A percentile compares a stretch with the other conserved stretches of the same genome.
These are phyloP conservation scores for Rasamsonia emersonii DNA, from an alignment of 2,329 filamentous ascomycete genomes.

Conservation along the genomic window DNA sequence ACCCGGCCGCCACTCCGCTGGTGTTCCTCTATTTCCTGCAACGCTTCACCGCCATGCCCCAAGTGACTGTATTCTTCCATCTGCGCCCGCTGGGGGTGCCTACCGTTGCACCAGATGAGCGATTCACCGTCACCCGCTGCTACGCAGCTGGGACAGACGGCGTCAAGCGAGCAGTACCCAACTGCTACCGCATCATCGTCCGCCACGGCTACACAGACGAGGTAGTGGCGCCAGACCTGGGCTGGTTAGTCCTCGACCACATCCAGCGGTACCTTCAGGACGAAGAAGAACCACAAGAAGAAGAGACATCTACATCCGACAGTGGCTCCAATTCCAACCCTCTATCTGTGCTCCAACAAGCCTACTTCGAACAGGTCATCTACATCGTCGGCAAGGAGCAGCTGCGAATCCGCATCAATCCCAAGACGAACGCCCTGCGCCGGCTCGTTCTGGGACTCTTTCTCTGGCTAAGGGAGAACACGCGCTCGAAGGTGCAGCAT, in stretches of 20 bases:
- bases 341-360: conserved; percentile 30
- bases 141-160: conserved; percentile 11
- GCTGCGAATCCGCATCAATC: conserved; percentile 26
- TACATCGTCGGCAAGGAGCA: conserved; percentile 41
- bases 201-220: conserved; percentile 67
- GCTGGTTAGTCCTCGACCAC: conserved; percentile 51
- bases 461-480: conserved; percentile 31
- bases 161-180: conserved; percentile 40
- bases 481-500: conserved; percentile 29
- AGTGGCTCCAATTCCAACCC: conserved; percentile 4
- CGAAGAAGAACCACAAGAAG: conserved; percentile 13
- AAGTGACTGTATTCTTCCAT: conserved; percentile 67
- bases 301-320: not conserved
- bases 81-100: conserved; percentile 56
- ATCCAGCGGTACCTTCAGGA: conserved; percentile 44
- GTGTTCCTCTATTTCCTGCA: conserved; percentile 65
- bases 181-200: conserved; percentile 60
- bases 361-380: conserved; percentile 40
- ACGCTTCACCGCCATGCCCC: conserved; percentile 60
- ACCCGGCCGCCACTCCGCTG: conserved; percentile 48
- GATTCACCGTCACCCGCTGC: conserved; percentile 31
- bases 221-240: conserved; percentile 58
- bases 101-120: conserved; percentile 42
- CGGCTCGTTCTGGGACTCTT: conserved; percentile 23
- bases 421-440: conserved; percentile 19